Percentiles rank a stretch among this genome's conserved stretches.
Conservation (phyloP, 2,329 filamentous ascomycete genomes). For the Aspergillus sp. region DNA sequence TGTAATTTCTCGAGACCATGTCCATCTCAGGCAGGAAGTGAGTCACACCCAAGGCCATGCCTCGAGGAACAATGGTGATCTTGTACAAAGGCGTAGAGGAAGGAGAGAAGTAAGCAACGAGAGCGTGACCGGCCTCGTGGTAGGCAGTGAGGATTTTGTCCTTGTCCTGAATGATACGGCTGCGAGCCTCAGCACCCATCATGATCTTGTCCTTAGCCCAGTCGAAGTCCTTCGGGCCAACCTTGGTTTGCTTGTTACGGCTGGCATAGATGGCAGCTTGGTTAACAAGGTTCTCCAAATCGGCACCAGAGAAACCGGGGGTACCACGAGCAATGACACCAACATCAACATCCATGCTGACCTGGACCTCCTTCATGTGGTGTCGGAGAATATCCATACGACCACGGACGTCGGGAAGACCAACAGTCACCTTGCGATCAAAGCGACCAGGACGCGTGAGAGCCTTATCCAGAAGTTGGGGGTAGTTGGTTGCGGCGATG, state of each 20-base stretch:
- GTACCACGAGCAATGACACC: slow-evolving; percentile 83
- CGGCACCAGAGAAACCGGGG: slow-evolving; percentile 89
- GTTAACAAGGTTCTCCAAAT: slow-evolving; percentile 95
- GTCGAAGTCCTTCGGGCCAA: slow-evolving; percentile 80
- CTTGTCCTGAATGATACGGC: slow-evolving; percentile 85
- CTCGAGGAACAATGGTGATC: slow-evolving; percentile 92
- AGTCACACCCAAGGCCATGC: slow-evolving; percentile 82
- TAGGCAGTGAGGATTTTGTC: slow-evolving; percentile 97
- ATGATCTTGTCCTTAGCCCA: slow-evolving; percentile 99
- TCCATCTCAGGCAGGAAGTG: slow-evolving; percentile 88
- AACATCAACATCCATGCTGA: slow-evolving; percentile 77
- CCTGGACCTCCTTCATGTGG: slow-evolving; percentile 88
- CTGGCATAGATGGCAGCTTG: slow-evolving; percentile 94
- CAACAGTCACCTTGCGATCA: slow-evolving; percentile 86
- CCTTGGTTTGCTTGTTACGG: slow-evolving; percentile 74
- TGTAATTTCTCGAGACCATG: slow-evolving; percentile 84
- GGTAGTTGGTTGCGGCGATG: slow-evolving; percentile 94
- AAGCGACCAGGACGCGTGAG: slow-evolving; percentile 92
- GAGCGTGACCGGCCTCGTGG: slow-evolving; percentile 91
- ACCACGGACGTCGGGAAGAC: slow-evolving; percentile 88
- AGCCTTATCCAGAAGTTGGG: slow-evolving; percentile 90
- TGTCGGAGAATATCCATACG: slow-evolving; percentile 91
- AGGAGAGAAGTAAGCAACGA: slow-evolving; percentile 82
- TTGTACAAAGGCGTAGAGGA: slow-evolving; percentile 84
- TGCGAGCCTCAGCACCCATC: slow-evolving; percentile 92